phyloP scores from a whole-genome alignment of 208 protist species.

The Tritrichomonas musculus region DNA sequence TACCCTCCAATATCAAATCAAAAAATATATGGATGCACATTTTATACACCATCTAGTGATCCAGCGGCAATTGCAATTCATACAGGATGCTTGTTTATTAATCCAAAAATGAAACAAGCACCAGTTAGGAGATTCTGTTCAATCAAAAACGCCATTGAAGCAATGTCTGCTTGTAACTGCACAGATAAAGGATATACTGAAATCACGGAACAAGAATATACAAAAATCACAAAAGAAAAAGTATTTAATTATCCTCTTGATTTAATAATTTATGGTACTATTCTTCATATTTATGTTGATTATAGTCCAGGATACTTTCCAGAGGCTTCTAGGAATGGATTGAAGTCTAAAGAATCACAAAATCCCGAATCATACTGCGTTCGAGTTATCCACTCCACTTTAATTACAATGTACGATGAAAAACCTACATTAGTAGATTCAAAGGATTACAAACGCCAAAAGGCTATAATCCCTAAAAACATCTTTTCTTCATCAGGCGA shows the following conservation, averaged over 20 bases:
- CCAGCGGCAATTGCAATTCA: neutral
- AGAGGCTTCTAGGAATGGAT: neutral
- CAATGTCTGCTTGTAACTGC: no score
- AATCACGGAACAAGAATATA: neutral
- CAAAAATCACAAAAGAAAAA: neutral
- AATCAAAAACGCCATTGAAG: neutral
- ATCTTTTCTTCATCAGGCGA: neutral
- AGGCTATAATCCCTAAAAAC: neutral
- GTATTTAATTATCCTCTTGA: neutral
- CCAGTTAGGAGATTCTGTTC: neutral
- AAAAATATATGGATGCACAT: neutral
- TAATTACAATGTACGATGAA: conserved; percentile 2
- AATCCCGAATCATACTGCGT: neutral
- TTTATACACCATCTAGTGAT: neutral
- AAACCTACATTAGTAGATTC: neutral
- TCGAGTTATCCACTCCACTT: neutral
- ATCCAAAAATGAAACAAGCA: neutral
- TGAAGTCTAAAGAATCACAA: neutral
- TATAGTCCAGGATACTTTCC: neutral
- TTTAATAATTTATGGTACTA: neutral
- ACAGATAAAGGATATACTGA: no score
- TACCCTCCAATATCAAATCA: no score
- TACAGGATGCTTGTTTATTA: neutral
- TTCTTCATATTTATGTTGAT: neutral
- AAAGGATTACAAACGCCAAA: neutral